phyloP scores from a whole-genome alignment of 768 basidiomycete genomes.

The Lactarius akahatsu region DNA sequence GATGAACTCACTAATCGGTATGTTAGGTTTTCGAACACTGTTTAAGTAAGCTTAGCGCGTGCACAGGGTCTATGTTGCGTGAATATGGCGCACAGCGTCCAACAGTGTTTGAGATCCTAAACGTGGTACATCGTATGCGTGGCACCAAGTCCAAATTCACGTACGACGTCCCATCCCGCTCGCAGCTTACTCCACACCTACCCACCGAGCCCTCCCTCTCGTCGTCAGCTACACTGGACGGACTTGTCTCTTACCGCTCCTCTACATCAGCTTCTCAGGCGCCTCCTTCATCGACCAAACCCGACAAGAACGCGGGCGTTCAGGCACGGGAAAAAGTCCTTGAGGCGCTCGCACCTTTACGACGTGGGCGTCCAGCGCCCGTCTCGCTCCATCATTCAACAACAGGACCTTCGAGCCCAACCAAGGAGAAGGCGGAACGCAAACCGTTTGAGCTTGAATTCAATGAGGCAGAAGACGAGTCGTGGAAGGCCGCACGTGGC shows the following conservation, averaged over 20 bases:
- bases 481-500: slow-evolving; percentile 28
- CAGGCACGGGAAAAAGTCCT: slow-evolving; percentile 76
- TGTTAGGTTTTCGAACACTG: slow-evolving; percentile 33
- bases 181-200: slow-evolving; percentile 44
- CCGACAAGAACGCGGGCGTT: slow-evolving; percentile 51
- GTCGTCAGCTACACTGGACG: slow-evolving; percentile 38
- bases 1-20: slow-evolving; percentile 83
- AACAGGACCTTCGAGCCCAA: slow-evolving; percentile 35
- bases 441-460: slow-evolving; percentile 32
- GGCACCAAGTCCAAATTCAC: slow-evolving; percentile 80
- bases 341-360: slow-evolving; percentile 78
- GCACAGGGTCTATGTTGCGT: slow-evolving; percentile 82
- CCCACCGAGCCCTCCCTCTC: slow-evolving; percentile 18
- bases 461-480: slow-evolving; percentile 34
- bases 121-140: slow-evolving; percentile 79
- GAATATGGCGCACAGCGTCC: slow-evolving; percentile 89
- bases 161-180: slow-evolving; percentile 59
- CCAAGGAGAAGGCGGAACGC: slow-evolving; percentile 27
- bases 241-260: slow-evolving; percentile 42
- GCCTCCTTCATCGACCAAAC: slow-evolving; percentile 27
- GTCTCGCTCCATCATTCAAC: slow-evolving; percentile 26
- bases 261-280: slow-evolving; percentile 28
- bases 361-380: slow-evolving; percentile 59
- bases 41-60: slow-evolving; percentile 13
- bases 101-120: slow-evolving; percentile 81